phyloP scores from a whole-genome alignment of 805 yeast species.

The Candida methanosorbosa region DNA sequence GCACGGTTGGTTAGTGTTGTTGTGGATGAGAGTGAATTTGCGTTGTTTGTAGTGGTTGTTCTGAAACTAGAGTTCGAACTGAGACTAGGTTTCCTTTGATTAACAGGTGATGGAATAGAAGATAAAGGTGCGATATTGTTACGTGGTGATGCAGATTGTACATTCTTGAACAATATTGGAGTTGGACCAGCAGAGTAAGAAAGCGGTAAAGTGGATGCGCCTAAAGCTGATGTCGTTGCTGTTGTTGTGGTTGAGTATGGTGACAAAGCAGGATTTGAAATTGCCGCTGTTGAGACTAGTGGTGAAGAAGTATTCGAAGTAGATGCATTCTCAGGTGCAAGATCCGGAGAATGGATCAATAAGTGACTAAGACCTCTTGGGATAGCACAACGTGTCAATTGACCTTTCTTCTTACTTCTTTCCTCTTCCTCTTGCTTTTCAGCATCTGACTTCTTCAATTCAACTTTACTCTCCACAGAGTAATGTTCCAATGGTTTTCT shows the following conservation, averaged over 20 bases:
- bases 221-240: neutral
- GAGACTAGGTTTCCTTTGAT: neutral
- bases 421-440: slow-evolving; percentile 38
- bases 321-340: slow-evolving; percentile 13
- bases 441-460: slow-evolving; percentile 25
- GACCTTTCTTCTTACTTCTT: slow-evolving; percentile 38
- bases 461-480: slow-evolving; percentile 21
- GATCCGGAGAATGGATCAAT: slow-evolving; percentile 30
- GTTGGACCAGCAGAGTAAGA: too few relatives aligned
- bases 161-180: too few relatives aligned
- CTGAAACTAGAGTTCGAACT: too few relatives aligned
- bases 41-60: neutral
- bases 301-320: neutral
- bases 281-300: neutral
- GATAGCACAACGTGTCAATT: slow-evolving; percentile 39
- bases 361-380: slow-evolving; percentile 48
- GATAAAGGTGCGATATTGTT: neutral
- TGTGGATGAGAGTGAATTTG: slow-evolving; percentile 5
- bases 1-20: slow-evolving; percentile 3
- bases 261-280: neutral
- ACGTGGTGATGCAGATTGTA: too few relatives aligned
- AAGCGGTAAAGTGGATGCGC: too few relatives aligned
- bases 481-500: slow-evolving; percentile 34
- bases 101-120: neutral
- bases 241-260: neutral